Conservation (phyloP, 2,329 filamentous ascomycete species). For the Venturia oleaginea region DNA sequence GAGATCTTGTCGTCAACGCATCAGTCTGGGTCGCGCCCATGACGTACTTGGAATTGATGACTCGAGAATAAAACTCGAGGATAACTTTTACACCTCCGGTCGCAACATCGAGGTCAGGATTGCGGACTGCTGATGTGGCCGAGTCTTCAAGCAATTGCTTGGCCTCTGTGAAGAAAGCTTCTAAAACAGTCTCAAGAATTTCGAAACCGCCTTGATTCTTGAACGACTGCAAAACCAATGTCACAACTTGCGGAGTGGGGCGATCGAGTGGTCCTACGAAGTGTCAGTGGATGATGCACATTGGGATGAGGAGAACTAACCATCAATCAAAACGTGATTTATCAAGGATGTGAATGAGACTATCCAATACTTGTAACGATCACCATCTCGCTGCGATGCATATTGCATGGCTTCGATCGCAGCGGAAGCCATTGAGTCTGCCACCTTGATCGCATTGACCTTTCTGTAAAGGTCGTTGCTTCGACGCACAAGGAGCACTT, state of each 20-base stretch:
- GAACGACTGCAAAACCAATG: conserved; percentile 78
- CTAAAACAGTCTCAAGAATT: conserved; percentile 57
- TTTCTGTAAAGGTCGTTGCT: conserved; percentile 52
- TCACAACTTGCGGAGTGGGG: conserved; percentile 34
- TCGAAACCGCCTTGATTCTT: conserved; percentile 71
- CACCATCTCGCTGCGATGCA: conserved; percentile 35
- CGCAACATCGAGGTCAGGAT: conserved; percentile 35
- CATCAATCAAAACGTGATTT: conserved; percentile 70
- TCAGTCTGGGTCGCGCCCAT: conserved; percentile 62
- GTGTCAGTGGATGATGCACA: conserved; percentile 1
- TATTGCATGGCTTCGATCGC: conserved; percentile 58
- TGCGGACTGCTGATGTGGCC: conserved; percentile 24
- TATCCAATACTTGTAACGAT: conserved; percentile 65
- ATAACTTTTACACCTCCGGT: conserved; percentile 69
- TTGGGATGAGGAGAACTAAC: conserved; percentile 28
- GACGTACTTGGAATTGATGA: conserved; percentile 71
- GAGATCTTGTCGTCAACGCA: conserved; percentile 39
- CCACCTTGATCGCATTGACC: conserved; percentile 52
- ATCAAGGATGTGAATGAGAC: conserved; percentile 64
- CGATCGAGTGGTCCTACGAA: conserved; percentile 21
- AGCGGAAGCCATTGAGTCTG: conserved; percentile 61
- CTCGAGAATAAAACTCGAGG: conserved; percentile 66
- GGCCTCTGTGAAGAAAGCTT: conserved; percentile 40
- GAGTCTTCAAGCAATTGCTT: conserved; percentile 20
- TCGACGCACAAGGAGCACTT: conserved; percentile 66